These are phyloP conservation scores for Malus hybrid DNA, from an alignment of 331 rosid species.

Conservation along the genomic window DNA sequence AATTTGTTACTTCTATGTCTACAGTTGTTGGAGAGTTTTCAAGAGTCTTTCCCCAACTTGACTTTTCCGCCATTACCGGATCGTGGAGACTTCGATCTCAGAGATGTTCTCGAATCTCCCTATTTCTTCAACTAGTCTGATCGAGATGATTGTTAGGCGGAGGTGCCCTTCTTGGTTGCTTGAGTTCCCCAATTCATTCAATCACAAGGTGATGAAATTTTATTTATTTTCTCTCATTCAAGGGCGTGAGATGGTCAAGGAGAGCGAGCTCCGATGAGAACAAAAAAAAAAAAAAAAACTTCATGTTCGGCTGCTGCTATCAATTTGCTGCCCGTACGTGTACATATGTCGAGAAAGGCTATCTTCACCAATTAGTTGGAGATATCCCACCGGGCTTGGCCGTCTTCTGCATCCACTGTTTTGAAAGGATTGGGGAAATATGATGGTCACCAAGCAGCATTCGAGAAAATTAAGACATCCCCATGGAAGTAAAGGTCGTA, in stretches of 20 bases:
- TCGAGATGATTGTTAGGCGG: neutral
- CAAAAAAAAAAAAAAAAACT: neutral
- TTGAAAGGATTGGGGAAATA: neutral
- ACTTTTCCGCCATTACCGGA: constrained; percentile 70
- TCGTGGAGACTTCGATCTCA: constrained; percentile 84
- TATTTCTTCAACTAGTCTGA: constrained; percentile 63
- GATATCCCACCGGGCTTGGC: constrained; percentile 1
- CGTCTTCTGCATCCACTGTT: constrained; percentile 12
- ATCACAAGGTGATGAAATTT: constrained; percentile 6
- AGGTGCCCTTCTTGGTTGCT: constrained; percentile 3
- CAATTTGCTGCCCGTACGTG: neutral
- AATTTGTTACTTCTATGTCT: neutral
- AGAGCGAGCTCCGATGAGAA: neutral
- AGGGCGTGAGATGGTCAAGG: neutral
- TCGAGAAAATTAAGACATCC: neutral
- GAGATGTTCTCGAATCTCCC: constrained; percentile 60
- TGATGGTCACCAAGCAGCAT: constrained; percentile 5
- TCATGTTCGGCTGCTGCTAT: neutral
- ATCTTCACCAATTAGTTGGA: neutral
- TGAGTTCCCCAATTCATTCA: constrained; percentile 12
- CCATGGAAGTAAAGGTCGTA: neutral
- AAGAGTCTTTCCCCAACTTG: constrained; percentile 55
- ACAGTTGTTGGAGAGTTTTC: constrained; percentile 71
- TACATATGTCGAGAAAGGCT: constrained; percentile 14
- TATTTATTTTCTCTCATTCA: neutral